Percentiles rank a stretch among this genome's conserved stretches.
Conservation (phyloP, 352 stramenopile genomes). For the Pythium folliculosum region DNA sequence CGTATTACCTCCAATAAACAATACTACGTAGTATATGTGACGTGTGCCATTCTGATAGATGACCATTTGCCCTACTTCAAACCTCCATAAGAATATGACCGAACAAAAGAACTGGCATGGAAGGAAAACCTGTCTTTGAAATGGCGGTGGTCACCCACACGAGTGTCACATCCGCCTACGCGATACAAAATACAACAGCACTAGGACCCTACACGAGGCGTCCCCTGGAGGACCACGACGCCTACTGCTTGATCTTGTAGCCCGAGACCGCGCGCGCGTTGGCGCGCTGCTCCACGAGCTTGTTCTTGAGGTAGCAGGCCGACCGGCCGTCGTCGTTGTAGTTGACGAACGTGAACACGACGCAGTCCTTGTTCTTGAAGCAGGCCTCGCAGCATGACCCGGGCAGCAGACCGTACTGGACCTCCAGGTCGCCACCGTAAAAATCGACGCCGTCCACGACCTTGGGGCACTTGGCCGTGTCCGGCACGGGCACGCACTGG, state of each 20-base stretch:
- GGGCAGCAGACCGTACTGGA: slow-evolving; percentile 42
- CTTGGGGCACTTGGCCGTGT: slow-evolving; percentile 40
- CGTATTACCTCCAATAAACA: no score
- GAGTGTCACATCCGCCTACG: no score
- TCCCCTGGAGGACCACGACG: background rate
- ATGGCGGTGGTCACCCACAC: no score
- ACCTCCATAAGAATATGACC: no score
- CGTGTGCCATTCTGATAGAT: no score
- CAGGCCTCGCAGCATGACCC: slow-evolving; percentile 56
- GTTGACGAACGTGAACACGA: slow-evolving; percentile 61
- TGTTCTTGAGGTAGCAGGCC: slow-evolving; percentile 62
- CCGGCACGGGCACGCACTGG: slow-evolving; percentile 45
- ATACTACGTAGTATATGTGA: no score
- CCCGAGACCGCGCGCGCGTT: slow-evolving; percentile 43
- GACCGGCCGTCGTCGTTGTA: slow-evolving; percentile 50
- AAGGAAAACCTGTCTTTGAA: no score
- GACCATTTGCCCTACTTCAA: no score
- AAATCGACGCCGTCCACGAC: slow-evolving; percentile 45
- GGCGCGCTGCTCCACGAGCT: slow-evolving; percentile 29
- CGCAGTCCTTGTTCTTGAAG: slow-evolving; percentile 35
- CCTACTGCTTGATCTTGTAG: slow-evolving; percentile 37
- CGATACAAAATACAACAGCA: background rate
- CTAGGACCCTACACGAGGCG: background rate
- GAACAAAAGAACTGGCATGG: no score
- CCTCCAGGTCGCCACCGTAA: slow-evolving; percentile 48